phyloP scores from a whole-genome alignment of 1,284 basidiomycete genomes.

The Moniliella sp. region DNA sequence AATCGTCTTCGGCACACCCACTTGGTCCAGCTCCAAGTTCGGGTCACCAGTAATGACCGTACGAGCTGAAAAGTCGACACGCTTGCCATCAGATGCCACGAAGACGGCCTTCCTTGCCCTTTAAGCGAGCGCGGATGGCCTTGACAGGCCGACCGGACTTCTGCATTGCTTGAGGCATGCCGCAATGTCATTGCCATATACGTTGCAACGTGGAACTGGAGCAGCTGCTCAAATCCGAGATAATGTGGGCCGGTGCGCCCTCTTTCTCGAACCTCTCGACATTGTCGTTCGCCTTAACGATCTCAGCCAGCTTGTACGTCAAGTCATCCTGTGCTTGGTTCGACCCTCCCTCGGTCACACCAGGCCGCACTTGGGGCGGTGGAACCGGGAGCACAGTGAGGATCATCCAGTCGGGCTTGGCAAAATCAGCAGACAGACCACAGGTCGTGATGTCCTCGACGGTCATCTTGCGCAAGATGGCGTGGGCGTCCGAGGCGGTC shows the following conservation, averaged over 20 bases:
- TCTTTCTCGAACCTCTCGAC: slow-evolving; percentile 84
- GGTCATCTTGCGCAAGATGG: slow-evolving; percentile 41
- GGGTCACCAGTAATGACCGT: slow-evolving; percentile 99
- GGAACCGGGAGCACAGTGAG: slow-evolving; percentile 90
- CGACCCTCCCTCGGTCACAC: slow-evolving; percentile 77
- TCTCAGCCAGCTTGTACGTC: slow-evolving; percentile 92
- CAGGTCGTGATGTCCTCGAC: slow-evolving; percentile 79
- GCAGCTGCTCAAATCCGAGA: slow-evolving; percentile 87
- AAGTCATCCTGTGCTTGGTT: slow-evolving; percentile 79
- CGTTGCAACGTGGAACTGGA: slow-evolving; percentile 85
- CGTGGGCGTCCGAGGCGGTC: slow-evolving; percentile 64
- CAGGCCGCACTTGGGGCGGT: slow-evolving; percentile 88
- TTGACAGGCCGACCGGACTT: slow-evolving; percentile 95
- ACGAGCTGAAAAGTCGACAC: slow-evolving; percentile 95
- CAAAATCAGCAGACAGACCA: slow-evolving; percentile 82
- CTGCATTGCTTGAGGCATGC: slow-evolving; percentile 86
- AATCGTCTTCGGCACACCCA: slow-evolving; percentile 88
- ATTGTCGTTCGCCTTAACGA: slow-evolving; percentile 81
- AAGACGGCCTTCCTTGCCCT: slow-evolving; percentile 94
- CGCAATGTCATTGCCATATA: slow-evolving; percentile 99
- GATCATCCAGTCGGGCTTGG: slow-evolving; percentile 98
- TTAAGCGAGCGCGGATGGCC: slow-evolving; percentile 86
- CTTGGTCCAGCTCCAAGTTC: slow-evolving; percentile 83
- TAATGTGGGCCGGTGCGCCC: slow-evolving; percentile 83
- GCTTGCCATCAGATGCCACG: slow-evolving; percentile 95